Evolutionary conservation across 768 basidiomycete species (phyloP).

Genomic region (Tulasnella sp.): DNA sequence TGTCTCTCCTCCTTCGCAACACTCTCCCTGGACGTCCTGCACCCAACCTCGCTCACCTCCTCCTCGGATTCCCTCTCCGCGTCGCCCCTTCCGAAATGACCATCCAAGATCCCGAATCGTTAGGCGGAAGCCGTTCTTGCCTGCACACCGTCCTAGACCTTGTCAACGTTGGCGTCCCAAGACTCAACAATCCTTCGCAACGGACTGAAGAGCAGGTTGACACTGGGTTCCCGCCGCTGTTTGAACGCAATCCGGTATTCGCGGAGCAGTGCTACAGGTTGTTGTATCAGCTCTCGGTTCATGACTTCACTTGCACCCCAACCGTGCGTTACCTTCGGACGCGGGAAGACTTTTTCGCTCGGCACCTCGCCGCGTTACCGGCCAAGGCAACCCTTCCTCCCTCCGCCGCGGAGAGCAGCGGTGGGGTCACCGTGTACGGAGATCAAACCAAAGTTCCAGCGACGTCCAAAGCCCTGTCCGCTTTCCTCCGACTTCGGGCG

Average conservation of each 20-base stretch:
- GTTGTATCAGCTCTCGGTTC: constrained; percentile 77
- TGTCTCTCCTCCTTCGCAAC: constrained; percentile 72
- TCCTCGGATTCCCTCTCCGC: constrained; percentile 55
- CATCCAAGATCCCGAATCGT: constrained; percentile 68
- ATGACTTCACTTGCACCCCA: constrained; percentile 68
- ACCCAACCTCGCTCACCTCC: constrained; percentile 80
- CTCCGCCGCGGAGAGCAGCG: constrained; percentile 35
- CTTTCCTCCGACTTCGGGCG: constrained; percentile 74
- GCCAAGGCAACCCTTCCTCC: constrained; percentile 38
- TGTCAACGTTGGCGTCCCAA: constrained; percentile 59
- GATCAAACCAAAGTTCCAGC: constrained; percentile 62
- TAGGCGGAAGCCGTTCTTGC: constrained; percentile 56
- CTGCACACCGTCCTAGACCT: constrained; percentile 74
- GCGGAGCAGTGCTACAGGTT: constrained; percentile 81
- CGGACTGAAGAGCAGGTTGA: constrained; percentile 21
- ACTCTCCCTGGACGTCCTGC: constrained; percentile 49
- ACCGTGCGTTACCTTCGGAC: constrained; percentile 79
- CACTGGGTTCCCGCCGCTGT: constrained; percentile 16
- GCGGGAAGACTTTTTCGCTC: constrained; percentile 77
- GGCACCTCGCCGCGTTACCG: constrained; percentile 71
- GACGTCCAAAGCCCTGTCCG: constrained; percentile 52
- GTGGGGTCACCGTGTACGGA: constrained; percentile 47
- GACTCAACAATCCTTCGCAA: constrained; percentile 26
- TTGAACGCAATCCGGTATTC: constrained; percentile 46
- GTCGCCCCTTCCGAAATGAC: constrained; percentile 44